phyloP scores from a whole-genome alignment of 495 filamentous ascomycete genomes.

The Glonium stellatum region DNA sequence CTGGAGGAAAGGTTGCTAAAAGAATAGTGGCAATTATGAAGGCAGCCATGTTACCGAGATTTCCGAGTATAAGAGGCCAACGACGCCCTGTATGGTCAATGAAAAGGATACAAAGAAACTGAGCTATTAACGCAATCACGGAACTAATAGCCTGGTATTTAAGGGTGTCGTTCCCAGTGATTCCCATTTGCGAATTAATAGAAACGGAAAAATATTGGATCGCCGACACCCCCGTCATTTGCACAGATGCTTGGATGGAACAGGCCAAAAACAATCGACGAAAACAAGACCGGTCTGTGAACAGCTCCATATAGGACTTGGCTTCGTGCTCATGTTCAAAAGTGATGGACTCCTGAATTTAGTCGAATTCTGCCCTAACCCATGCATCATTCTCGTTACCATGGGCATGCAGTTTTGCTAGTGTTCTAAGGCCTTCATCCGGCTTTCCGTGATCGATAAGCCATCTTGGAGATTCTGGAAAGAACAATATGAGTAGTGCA shows the following conservation, averaged over 20 bases:
- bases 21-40: conserved; percentile 48
- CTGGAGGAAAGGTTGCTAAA: conserved; percentile 53
- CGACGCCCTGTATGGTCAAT: conserved; percentile 61
- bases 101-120: conserved; percentile 59
- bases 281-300: conserved; percentile 57
- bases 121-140: conserved; percentile 57
- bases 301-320: conserved; percentile 61
- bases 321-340: conserved; percentile 57
- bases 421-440: conserved; percentile 49
- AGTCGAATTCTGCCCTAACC: conserved; percentile 59
- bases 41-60: conserved; percentile 55
- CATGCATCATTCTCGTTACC: conserved; percentile 52
- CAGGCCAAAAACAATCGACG: conserved; percentile 62
- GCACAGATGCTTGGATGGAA: conserved; percentile 59
- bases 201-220: conserved; percentile 68
- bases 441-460: conserved; percentile 49
- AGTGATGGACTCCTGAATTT: conserved; percentile 56
- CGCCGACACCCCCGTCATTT: conserved; percentile 64
- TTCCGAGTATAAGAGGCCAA: conserved; percentile 58
- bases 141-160: conserved; percentile 67
- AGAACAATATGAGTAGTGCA: conserved; percentile 48
- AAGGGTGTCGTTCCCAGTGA: conserved; percentile 54
- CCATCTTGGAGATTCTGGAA: conserved; percentile 54
- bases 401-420: conserved; percentile 54
- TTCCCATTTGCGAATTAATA: conserved; percentile 60